Conservation (phyloP, 2,329 filamentous ascomycete genomes). For the Metarhizium anisopliae region DNA sequence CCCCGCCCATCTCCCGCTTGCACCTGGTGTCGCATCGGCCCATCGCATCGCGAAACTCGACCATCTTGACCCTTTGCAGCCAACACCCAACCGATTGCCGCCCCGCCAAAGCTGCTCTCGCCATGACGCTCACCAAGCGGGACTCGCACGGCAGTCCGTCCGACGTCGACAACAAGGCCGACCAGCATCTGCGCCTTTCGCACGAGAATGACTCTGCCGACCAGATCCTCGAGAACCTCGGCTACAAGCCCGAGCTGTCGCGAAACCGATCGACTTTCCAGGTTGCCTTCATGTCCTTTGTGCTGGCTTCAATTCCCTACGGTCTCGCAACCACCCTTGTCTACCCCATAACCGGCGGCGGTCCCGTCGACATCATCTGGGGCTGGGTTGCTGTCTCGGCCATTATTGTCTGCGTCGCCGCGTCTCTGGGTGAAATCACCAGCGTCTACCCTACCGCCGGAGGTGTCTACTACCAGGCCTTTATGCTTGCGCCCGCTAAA, state of each 20-base stretch:
- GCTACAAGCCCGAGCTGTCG: constrained; percentile 56
- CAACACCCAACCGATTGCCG: neutral
- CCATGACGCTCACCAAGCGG: constrained; percentile 14
- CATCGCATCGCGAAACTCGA: neutral
- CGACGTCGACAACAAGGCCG: constrained; percentile 18
- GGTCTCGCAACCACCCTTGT: constrained; percentile 61
- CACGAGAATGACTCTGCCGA: constrained; percentile 41
- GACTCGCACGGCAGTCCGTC: constrained; percentile 12
- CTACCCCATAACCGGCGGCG: constrained; percentile 58
- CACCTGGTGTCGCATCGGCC: neutral
- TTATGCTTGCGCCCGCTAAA: constrained; percentile 56
- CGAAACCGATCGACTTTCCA: constrained; percentile 59
- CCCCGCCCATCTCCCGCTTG: neutral
- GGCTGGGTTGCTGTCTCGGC: constrained; percentile 60
- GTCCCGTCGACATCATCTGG: constrained; percentile 63
- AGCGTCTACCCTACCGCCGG: constrained; percentile 69
- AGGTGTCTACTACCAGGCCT: constrained; percentile 72
- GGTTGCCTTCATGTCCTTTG: constrained; percentile 69
- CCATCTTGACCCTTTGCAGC: neutral
- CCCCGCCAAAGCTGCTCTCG: neutral
- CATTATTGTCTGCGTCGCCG: constrained; percentile 63
- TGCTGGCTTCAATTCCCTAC: constrained; percentile 66
- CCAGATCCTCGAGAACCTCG: constrained; percentile 52
- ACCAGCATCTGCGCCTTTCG: constrained; percentile 14
- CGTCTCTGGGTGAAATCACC: constrained; percentile 65